These are phyloP conservation scores for Russula griseocarnosa DNA, from an alignment of 768 basidiomycete species.

Conservation along the genomic window DNA sequence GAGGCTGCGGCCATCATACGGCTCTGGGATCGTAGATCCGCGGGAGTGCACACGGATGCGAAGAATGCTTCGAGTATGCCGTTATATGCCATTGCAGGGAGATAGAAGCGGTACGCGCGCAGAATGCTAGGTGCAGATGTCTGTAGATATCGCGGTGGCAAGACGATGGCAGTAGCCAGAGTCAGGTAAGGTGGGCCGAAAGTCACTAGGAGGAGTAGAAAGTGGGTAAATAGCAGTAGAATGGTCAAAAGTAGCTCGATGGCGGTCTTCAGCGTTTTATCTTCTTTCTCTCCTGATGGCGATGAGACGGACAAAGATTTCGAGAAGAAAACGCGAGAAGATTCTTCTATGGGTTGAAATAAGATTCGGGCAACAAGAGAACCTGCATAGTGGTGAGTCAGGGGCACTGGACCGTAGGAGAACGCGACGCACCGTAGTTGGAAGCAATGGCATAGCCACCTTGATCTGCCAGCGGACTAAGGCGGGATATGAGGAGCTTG, in stretches of 20 bases:
- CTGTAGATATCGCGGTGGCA: constrained; percentile 62
- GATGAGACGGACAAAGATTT: constrained; percentile 38
- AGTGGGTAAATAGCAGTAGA: constrained; percentile 62
- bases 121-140: constrained; percentile 83
- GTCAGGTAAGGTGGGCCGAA: constrained; percentile 77
- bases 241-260: constrained; percentile 44
- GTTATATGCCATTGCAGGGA: constrained; percentile 86
- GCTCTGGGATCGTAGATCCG: constrained; percentile 67
- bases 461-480: constrained; percentile 82
- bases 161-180: constrained; percentile 59
- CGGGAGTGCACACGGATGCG: constrained; percentile 65
- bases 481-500: constrained; percentile 79
- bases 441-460: constrained; percentile 94
- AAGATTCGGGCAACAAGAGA: constrained; percentile 88
- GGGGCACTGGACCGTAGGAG: not conserved
- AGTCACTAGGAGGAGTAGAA: constrained; percentile 64
- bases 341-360: constrained; percentile 96
- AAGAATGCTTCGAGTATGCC: constrained; percentile 91
- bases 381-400: constrained; percentile 44
- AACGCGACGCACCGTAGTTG: constrained; percentile 71
- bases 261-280: constrained; percentile 36
- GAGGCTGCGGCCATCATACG: constrained; percentile 84
- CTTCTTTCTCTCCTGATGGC: constrained; percentile 2
- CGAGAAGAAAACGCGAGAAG: constrained; percentile 85
- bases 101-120: constrained; percentile 77